A percentile compares a stretch with the other conserved stretches of the same genome.
These are phyloP conservation scores for Aspergillus sp. DNA, from an alignment of 2,329 filamentous ascomycete species.

Conservation along the genomic window DNA sequence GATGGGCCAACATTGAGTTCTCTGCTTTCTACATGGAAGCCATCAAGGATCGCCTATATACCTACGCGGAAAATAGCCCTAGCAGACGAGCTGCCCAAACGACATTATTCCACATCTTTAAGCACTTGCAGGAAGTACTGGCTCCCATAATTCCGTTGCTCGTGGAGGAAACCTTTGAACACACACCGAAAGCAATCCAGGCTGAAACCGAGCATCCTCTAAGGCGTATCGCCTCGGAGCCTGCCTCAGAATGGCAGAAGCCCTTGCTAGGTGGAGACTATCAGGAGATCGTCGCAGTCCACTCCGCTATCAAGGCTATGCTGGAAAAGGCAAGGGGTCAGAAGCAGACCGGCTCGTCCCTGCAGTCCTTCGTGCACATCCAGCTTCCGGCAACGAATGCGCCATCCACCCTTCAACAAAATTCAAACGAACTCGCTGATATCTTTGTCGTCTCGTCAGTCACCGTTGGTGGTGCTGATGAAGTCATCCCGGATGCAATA, in stretches of 20 bases:
- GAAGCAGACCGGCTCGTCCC: slow-evolving; percentile 75
- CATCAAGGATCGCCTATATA: slow-evolving; percentile 89
- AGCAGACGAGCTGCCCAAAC: slow-evolving; percentile 58
- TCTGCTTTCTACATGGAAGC: slow-evolving; percentile 94
- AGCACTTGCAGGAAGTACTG: slow-evolving; percentile 74
- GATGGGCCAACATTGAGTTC: slow-evolving; percentile 78
- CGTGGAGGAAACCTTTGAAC: slow-evolving; percentile 84
- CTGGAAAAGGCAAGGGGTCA: slow-evolving; percentile 71
- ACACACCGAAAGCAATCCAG: slow-evolving; percentile 66
- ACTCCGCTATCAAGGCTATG: slow-evolving; percentile 69
- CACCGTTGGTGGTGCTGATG: slow-evolving; percentile 44
- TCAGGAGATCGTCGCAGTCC: slow-evolving; percentile 48
- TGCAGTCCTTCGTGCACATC: slow-evolving; percentile 69
- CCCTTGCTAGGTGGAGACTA: slow-evolving; percentile 49
- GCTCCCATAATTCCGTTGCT: slow-evolving; percentile 78
- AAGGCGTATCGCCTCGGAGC: slow-evolving; percentile 35
- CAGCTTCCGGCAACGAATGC: slow-evolving; percentile 22
- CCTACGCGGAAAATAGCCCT: slow-evolving; percentile 66
- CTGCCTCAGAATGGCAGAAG: slow-evolving; percentile 40
- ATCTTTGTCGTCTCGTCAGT: slow-evolving; percentile 72
- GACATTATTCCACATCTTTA: slow-evolving; percentile 62
- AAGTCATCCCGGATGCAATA: slow-evolving; percentile 27
- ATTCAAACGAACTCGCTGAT: slow-evolving; percentile 54
- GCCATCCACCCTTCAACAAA: slow-evolving; percentile 29
- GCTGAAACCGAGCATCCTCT: slow-evolving; percentile 48